Percentiles rank a stretch among this genome's conserved stretches.
Conservation (phyloP, 148 eudicot genomes). For the Chenopodium formosanum region DNA sequence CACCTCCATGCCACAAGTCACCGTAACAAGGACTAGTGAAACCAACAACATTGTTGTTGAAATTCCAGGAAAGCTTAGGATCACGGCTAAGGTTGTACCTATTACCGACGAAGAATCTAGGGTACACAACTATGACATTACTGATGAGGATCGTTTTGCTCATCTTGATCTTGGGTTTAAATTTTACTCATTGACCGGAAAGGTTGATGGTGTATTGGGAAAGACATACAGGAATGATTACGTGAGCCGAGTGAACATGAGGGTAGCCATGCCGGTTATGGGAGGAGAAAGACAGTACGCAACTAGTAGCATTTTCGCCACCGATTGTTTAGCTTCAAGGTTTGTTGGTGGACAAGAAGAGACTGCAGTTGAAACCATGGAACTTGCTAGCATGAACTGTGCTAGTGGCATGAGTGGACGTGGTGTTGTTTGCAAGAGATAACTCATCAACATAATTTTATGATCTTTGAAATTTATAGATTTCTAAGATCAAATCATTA, state of each 20-base stretch:
- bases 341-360: slow-evolving; percentile 18
- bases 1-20: slow-evolving; percentile 21
- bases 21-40: slow-evolving; percentile 27
- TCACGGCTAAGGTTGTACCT: slow-evolving; percentile 43
- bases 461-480: no score
- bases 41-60: slow-evolving; percentile 32
- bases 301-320: slow-evolving; percentile 34
- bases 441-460: neutral
- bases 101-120: slow-evolving; percentile 45
- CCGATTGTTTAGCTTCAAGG: slow-evolving; percentile 43
- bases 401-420: slow-evolving; percentile 42
- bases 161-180: slow-evolving; percentile 50
- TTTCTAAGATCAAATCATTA: no score
- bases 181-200: slow-evolving; percentile 31
- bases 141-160: slow-evolving; percentile 43
- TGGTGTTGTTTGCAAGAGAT: slow-evolving; percentile 47
- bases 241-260: slow-evolving; percentile 43
- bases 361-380: slow-evolving; percentile 17
- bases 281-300: slow-evolving; percentile 41
- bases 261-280: slow-evolving; percentile 43
- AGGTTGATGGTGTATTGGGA: slow-evolving; percentile 48
- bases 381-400: slow-evolving; percentile 38
- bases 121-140: slow-evolving; percentile 42
- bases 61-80: slow-evolving; percentile 37
- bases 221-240: slow-evolving; percentile 48